Conservation (phyloP, 2,329 filamentous ascomycete species). For the Xylariaceae sp. region DNA sequence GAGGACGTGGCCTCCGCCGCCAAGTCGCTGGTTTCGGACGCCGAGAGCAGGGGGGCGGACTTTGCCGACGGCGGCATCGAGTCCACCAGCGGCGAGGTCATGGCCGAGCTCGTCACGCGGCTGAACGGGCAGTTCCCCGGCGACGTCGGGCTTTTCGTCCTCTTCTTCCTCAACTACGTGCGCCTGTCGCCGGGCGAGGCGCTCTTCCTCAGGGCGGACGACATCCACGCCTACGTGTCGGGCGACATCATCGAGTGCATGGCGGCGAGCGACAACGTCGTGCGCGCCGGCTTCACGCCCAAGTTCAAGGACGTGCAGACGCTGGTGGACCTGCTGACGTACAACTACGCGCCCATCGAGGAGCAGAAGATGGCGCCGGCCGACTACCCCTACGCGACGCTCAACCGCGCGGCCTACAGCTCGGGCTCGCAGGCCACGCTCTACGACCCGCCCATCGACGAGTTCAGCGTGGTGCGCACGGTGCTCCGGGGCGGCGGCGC, state of each 20-base stretch:
- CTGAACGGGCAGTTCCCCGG: conserved; percentile 78
- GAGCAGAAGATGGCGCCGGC: conserved; percentile 87
- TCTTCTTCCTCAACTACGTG: conserved; percentile 97
- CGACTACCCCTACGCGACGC: conserved; percentile 77
- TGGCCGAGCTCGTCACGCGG: conserved; percentile 69
- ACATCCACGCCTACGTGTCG: conserved; percentile 91
- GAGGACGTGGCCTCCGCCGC: conserved; percentile 58
- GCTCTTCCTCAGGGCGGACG: conserved; percentile 91
- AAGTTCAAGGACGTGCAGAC: conserved; percentile 97
- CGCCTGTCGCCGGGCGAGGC: conserved; percentile 82
- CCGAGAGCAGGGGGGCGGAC: conserved; percentile 56
- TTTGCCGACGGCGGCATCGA: conserved; percentile 68
- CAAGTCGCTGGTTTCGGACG: conserved; percentile 62
- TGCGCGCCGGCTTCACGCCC: conserved; percentile 92
- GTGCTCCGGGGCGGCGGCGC: conserved; percentile 62
- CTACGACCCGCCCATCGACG: conserved; percentile 94
- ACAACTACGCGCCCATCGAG: conserved; percentile 87
- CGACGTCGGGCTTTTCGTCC: conserved; percentile 88
- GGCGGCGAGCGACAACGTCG: conserved; percentile 97
- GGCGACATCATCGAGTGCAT: conserved; percentile 98
- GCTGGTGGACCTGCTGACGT: conserved; percentile 85
- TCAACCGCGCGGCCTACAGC: conserved; percentile 76
- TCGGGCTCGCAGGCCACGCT: conserved; percentile 64
- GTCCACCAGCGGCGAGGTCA: conserved; percentile 59
- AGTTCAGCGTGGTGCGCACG: conserved; percentile 84